A percentile compares a stretch with the other conserved stretches of the same genome.
Evolutionary conservation across 495 filamentous ascomycete species (phyloP).

Genomic region (Gamarada debralockiae): DNA sequence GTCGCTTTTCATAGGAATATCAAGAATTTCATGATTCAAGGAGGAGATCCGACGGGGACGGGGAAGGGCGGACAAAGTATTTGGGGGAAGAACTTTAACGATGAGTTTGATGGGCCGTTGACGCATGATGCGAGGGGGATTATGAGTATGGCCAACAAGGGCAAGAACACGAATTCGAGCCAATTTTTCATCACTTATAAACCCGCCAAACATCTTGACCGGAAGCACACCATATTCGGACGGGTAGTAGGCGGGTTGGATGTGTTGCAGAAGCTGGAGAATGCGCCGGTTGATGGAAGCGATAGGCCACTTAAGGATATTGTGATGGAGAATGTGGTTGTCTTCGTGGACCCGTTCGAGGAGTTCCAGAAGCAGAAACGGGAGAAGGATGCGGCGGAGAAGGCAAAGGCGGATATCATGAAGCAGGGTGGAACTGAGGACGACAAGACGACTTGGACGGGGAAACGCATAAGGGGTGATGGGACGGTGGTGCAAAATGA

Average conservation of each 20-base stretch:
- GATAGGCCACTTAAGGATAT: slow-evolving; percentile 73
- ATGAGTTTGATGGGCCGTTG: slow-evolving; percentile 88
- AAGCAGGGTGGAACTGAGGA: slow-evolving; percentile 62
- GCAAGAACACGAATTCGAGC: slow-evolving; percentile 90
- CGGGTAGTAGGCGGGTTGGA: slow-evolving; percentile 75
- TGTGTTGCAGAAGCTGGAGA: slow-evolving; percentile 70
- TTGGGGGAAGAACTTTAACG: slow-evolving; percentile 88
- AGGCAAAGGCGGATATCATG: slow-evolving; percentile 47
- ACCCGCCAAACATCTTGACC: slow-evolving; percentile 75
- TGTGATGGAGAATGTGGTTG: slow-evolving; percentile 72
- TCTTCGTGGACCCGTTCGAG: slow-evolving; percentile 94
- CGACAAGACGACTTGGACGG: slow-evolving; percentile 87
- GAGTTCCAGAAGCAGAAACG: slow-evolving; percentile 71
- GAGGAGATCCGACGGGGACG: slow-evolving; percentile 89
- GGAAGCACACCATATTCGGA: slow-evolving; percentile 96
- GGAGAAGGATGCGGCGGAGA: slow-evolving; percentile 44
- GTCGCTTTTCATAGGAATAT: slow-evolving; percentile 90
- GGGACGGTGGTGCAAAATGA: slow-evolving; percentile 46
- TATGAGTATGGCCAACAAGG: slow-evolving; percentile 95
- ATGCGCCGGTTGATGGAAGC: slow-evolving; percentile 57
- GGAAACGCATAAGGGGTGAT: slow-evolving; percentile 68
- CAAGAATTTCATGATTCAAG: slow-evolving; percentile 95
- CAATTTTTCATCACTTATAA: slow-evolving; percentile 97
- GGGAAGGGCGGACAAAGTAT: slow-evolving; percentile 82
- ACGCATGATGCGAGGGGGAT: slow-evolving; percentile 76